phyloP scores from a whole-genome alignment of 495 filamentous ascomycete species.

The Penicillium fimorum region DNA sequence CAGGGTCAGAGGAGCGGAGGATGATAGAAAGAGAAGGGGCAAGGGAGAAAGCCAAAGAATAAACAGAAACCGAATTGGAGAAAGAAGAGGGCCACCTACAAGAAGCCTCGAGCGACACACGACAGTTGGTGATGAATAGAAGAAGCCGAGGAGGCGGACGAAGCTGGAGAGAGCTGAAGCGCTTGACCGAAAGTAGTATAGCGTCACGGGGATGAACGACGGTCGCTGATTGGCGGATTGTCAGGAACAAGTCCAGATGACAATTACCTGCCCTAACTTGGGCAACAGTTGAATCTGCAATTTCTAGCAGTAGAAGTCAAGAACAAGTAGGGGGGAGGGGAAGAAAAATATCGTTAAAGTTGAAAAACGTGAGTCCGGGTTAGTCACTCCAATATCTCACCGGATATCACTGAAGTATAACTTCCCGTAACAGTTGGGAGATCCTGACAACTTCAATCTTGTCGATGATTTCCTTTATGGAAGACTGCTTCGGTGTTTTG shows the following conservation, averaged over 20 bases:
- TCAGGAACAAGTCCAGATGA: conserved; percentile 7
- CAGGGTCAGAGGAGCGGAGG: conserved; percentile 19
- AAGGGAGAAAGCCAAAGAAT: conserved; percentile 26
- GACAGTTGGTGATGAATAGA: conserved; percentile 21
- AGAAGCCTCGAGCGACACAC: conserved; percentile 39
- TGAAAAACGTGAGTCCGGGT: neutral
- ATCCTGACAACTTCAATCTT: neutral
- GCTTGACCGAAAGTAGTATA: conserved; percentile 19
- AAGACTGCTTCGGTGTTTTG: neutral
- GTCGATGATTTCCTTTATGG: neutral
- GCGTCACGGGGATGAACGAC: conserved; percentile 10
- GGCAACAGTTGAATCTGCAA: neutral
- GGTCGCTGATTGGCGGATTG: neutral
- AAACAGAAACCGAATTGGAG: conserved; percentile 21
- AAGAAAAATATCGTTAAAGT: neutral
- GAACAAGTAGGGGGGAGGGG: neutral
- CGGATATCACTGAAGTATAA: neutral
- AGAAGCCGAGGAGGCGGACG: conserved; percentile 18
- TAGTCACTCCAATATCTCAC: neutral
- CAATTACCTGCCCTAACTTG: conserved; percentile 3
- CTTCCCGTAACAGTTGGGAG: neutral
- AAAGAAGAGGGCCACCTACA: conserved; percentile 47
- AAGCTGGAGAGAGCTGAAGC: conserved; percentile 27
- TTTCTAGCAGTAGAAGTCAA: neutral
- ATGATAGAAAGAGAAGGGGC: conserved; percentile 18